Evolutionary conservation across 495 filamentous ascomycete species (phyloP), one percentile per base, ranked within the genome.

Genomic region (Entonaema liquescens): DNA sequence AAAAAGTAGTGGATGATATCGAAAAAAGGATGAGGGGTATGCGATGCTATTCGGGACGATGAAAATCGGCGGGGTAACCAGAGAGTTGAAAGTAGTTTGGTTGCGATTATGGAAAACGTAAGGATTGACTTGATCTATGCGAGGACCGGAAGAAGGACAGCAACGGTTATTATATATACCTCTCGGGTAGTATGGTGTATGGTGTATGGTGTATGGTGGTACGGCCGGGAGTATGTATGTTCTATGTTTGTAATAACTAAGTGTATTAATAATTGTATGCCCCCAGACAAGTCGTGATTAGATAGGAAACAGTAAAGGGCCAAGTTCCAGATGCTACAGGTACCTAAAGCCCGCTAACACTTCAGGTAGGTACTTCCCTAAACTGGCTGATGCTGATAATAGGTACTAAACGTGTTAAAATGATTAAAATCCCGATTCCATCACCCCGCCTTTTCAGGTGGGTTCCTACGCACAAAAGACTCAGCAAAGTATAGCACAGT

Each of bases 401-500:
- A 33, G 11, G 6, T 33, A 9, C 31, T 33, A 33, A 9, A 33
- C 31, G 31, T 33, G 31, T 33, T 33, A 33, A 33, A 9, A 33
- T 33, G 31, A 33, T 33, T 33, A 33, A 33, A 38, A 38, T 4
- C 35, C 35, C 19, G 2, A 47, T 47, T 47, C 42, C 42, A 47
- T 23, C 42, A 12, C 42, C 42, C 42, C 42, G 42, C 42, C 42
- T 47, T 44, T 44, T 44, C 42, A 19, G 42, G 49, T 53, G 25
- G 50, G 4, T 5, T 58, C 52, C n/a, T 26, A 65, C 65, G 65
- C 70, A 68, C 31, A 72, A 72, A 68, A 65, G 26, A 13, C 65
- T 26, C 60, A 65, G 31, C 36, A 15, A 63, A 31, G 64, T 72
- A 72, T 33, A 73, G 6, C 5, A 73, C 72, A 73, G 69, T 75